phyloP scores from a whole-genome alignment of 768 basidiomycete species.

The Mycena maculata region DNA sequence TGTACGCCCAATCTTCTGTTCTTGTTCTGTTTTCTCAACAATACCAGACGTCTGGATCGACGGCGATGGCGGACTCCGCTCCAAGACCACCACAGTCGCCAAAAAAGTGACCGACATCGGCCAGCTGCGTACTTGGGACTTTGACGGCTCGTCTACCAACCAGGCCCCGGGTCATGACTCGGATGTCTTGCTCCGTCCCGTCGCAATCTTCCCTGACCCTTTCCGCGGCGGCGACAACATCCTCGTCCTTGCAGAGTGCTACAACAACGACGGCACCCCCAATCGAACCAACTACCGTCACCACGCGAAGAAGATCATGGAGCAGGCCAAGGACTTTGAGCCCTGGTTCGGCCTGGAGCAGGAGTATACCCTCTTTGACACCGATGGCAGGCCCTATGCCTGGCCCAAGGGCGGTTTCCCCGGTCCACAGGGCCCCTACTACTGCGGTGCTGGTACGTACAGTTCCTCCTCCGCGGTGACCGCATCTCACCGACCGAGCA shows the following conservation, averaged over 20 bases:
- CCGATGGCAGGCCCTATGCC: conserved; percentile 89
- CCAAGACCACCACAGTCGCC: conserved; percentile 94
- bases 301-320: conserved; percentile 95
- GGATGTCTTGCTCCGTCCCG: conserved; percentile 97
- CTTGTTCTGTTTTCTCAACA: conserved; percentile 29
- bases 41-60: conserved; percentile 96
- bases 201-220: conserved; percentile 97
- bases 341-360: conserved; percentile 99
- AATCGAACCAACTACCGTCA: conserved; percentile 97
- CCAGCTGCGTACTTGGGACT: conserved; percentile 98
- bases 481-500: conserved; percentile 47
- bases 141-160: conserved; percentile 97
- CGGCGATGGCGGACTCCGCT: conserved; percentile 93
- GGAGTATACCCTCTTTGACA: conserved; percentile 97
- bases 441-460: conserved; percentile 94
- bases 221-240: conserved; percentile 99
- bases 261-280: conserved; percentile 99
- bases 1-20: conserved; percentile 59
- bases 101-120: conserved; percentile 89
- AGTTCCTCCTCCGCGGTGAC: conserved; percentile 16
- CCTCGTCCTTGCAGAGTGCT: conserved; percentile 95
- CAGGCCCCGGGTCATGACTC: conserved; percentile 97
- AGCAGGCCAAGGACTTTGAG: conserved; percentile 78
- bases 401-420: conserved; percentile 99
- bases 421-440: conserved; percentile 98